Percentiles rank a stretch among this genome's conserved stretches.
These are phyloP conservation scores for Penicillium salamii DNA, from an alignment of 495 filamentous ascomycete genomes.

Conservation along the genomic window DNA sequence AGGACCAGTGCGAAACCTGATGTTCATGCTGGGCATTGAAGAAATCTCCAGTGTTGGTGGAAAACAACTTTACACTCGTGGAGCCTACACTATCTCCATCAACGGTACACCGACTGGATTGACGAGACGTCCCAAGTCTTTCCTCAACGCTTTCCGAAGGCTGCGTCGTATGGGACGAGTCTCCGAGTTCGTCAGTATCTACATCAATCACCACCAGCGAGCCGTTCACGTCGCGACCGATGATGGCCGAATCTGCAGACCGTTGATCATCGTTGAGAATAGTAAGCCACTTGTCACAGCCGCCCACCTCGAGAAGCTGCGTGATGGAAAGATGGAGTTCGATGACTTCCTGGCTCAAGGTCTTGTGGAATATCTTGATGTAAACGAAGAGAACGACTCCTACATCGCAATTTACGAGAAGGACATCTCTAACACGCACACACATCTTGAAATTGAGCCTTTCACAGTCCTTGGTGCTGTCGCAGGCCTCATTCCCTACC, in stretches of 20 bases:
- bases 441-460: slow-evolving; percentile 95
- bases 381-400: slow-evolving; percentile 97
- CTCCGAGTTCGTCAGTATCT: slow-evolving; percentile 92
- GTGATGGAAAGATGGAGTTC: slow-evolving; percentile 77
- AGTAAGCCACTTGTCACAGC: slow-evolving; percentile 72
- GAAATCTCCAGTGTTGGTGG: slow-evolving; percentile 71
- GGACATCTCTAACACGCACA: slow-evolving; percentile 74
- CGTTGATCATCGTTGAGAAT: slow-evolving; percentile 89
- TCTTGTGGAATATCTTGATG: slow-evolving; percentile 92
- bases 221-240: slow-evolving; percentile 95
- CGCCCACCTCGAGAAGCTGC: slow-evolving; percentile 73
- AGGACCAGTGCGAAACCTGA: slow-evolving; percentile 74
- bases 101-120: slow-evolving; percentile 91
- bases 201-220: slow-evolving; percentile 87
- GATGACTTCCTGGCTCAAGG: slow-evolving; percentile 89
- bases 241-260: slow-evolving; percentile 92
- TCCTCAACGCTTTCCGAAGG: slow-evolving; percentile 76
- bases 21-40: slow-evolving; percentile 76
- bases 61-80: slow-evolving; percentile 74
- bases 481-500: slow-evolving; percentile 94
- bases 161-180: slow-evolving; percentile 84
- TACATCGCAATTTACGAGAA: slow-evolving; percentile 86
- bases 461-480: slow-evolving; percentile 98
- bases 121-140: slow-evolving; percentile 77
- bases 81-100: slow-evolving; percentile 87